Evolutionary conservation across 805 yeast genomes (phyloP).

Genomic region (Candida caryicola): DNA sequence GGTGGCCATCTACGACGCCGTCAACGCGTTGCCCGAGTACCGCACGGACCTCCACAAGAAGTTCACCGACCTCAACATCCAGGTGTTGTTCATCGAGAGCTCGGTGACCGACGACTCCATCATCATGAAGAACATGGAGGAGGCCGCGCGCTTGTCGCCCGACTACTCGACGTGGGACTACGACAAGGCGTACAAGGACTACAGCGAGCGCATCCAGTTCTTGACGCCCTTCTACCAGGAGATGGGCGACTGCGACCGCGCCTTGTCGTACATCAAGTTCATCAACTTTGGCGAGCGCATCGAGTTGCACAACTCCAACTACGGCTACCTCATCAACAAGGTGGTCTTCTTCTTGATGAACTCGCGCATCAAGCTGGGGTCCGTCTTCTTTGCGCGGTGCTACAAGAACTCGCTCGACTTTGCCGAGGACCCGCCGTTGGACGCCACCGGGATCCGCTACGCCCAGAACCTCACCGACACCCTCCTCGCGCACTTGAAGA

Average conservation of each 20-base stretch:
- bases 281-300: slow-evolving; percentile 87
- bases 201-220: slow-evolving; percentile 63
- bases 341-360: slow-evolving; percentile 92
- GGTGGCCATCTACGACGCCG: slow-evolving; percentile 94
- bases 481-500: slow-evolving; percentile 39
- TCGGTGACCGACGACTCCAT: slow-evolving; percentile 70
- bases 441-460: slow-evolving; percentile 67
- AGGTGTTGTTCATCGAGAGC: slow-evolving; percentile 84
- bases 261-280: slow-evolving; percentile 75
- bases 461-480: slow-evolving; percentile 63
- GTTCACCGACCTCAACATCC: slow-evolving; percentile 60
- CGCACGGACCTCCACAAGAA: slow-evolving; percentile 55
- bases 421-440: slow-evolving; percentile 78
- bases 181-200: slow-evolving; percentile 72
- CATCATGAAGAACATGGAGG: slow-evolving; percentile 66
- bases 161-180: slow-evolving; percentile 80
- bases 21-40: slow-evolving; percentile 74
- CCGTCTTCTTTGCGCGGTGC: slow-evolving; percentile 90
- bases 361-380: slow-evolving; percentile 79
- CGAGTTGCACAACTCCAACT: slow-evolving; percentile 73
- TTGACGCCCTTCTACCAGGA: slow-evolving; percentile 73
- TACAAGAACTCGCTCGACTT: slow-evolving; percentile 54
- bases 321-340: slow-evolving; percentile 87
- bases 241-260: slow-evolving; percentile 51
- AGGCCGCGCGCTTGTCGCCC: slow-evolving; percentile 82